Conservation (phyloP, 139 green algal species). For the Chlorella sp. region DNA sequence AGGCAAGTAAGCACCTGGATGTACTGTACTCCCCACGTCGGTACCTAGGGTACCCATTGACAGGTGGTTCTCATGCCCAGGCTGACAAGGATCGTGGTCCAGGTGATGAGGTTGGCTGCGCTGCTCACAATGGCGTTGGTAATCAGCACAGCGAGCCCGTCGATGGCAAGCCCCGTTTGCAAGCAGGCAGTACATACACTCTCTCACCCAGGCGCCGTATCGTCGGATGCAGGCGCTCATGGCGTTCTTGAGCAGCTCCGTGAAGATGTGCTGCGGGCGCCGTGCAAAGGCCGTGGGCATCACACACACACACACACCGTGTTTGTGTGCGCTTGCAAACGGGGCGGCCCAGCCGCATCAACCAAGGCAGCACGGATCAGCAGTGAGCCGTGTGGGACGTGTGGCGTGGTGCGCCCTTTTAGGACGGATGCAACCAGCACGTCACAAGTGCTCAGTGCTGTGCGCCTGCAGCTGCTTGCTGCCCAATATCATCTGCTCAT, state of each 20-base stretch:
- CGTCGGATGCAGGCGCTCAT: conserved; percentile 12
- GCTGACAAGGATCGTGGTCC: background rate
- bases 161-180: too few species aligned
- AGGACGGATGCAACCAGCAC: background rate
- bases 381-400: background rate
- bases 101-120: too few species aligned
- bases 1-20: too few species aligned
- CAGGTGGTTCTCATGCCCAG: background rate
- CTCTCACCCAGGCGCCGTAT: conserved; percentile 3
- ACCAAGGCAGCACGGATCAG: background rate
- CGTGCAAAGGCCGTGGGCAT: background rate
- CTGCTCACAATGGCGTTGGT: too few species aligned
- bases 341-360: background rate
- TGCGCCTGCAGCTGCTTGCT: background rate
- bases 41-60: background rate
- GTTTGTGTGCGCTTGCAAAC: too few species aligned
- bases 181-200: too few species aligned
- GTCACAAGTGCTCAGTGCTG: too few species aligned
- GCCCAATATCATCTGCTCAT: background rate
- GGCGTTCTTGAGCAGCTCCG: conserved; percentile 36
- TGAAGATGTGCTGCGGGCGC: conserved; percentile 11
- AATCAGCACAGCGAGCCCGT: too few species aligned
- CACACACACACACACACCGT: background rate
- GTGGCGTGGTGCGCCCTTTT: background rate
- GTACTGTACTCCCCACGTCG: background rate